These are phyloP conservation scores for Wallemia hederae DNA, from an alignment of 1,284 basidiomycete genomes.

Conservation along the genomic window DNA sequence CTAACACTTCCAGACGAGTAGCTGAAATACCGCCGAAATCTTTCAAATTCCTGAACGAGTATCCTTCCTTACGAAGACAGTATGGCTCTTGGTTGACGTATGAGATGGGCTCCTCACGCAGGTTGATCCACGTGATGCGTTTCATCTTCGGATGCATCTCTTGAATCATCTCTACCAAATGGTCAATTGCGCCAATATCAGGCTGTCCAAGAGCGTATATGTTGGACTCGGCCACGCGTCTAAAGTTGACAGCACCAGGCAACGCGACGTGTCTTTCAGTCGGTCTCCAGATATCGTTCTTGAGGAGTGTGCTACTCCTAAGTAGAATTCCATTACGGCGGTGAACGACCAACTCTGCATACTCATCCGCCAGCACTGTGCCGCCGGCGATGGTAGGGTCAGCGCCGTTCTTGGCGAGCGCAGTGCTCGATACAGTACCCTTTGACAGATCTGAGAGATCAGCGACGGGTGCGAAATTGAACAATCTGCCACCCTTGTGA, in stretches of 20 bases:
- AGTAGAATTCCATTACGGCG: slow-evolving; percentile 61
- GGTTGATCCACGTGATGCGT: slow-evolving; percentile 63
- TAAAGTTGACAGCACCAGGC: slow-evolving; percentile 80
- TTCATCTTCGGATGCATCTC: slow-evolving; percentile 28
- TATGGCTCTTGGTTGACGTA: slow-evolving; percentile 12
- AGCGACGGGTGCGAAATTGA: slow-evolving; percentile 60
- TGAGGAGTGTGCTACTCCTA: slow-evolving; percentile 33
- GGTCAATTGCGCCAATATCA: not conserved
- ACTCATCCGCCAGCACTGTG: slow-evolving; percentile 69
- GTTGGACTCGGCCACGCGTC: slow-evolving; percentile 49
- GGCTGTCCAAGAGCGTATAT: slow-evolving; percentile 43
- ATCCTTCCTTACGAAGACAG: slow-evolving; percentile 22
- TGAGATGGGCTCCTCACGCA: slow-evolving; percentile 28
- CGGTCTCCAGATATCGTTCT: slow-evolving; percentile 1
- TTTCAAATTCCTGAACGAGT: slow-evolving; percentile 61
- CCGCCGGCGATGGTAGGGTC: slow-evolving; percentile 52
- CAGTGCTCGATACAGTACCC: slow-evolving; percentile 25
- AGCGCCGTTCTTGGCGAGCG: slow-evolving; percentile 32
- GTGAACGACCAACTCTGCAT: slow-evolving; percentile 71
- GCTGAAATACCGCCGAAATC: slow-evolving; percentile 81
- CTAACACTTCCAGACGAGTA: slow-evolving; percentile 54
- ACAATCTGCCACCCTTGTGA: slow-evolving; percentile 44
- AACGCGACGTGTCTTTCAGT: slow-evolving; percentile 16
- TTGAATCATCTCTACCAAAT: slow-evolving; percentile 18
- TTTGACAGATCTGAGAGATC: slow-evolving; percentile 53